Percentiles rank a stretch among this genome's conserved stretches.
These are phyloP conservation scores for Russula sp. DNA, from an alignment of 768 basidiomycete species.

Conservation along the genomic window DNA sequence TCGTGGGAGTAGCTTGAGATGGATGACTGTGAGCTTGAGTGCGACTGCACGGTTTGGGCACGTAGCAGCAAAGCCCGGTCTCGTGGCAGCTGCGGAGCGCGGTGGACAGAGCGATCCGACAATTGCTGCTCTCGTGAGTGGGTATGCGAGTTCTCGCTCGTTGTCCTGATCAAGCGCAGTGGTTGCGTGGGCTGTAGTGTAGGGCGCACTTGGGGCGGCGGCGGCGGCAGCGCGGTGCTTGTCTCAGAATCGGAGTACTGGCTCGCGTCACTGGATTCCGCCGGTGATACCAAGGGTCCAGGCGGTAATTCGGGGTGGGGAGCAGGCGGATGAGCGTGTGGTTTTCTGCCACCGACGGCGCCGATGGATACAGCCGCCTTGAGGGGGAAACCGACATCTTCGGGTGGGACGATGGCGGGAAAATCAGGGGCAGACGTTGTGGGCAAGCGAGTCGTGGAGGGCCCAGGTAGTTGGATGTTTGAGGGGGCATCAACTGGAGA, in stretches of 20 bases:
- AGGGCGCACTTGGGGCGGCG: neutral
- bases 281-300: neutral
- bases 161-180: neutral
- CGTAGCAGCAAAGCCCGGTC: neutral
- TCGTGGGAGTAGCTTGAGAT: neutral
- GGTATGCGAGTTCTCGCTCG: neutral
- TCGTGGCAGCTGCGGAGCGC: neutral
- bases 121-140: neutral
- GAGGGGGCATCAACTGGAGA: neutral
- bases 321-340: neutral
- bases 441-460: neutral
- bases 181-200: neutral
- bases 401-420: neutral
- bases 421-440: neutral
- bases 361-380: neutral
- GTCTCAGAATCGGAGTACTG: slow-evolving; percentile 7
- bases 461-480: neutral
- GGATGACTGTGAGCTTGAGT: neutral
- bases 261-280: slow-evolving; percentile 8
- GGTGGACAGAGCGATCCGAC: neutral
- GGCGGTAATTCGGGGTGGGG: neutral
- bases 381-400: neutral
- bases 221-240: neutral
- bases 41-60: neutral
- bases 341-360: slow-evolving; percentile 5